A percentile compares a stretch with the other conserved stretches of the same genome.
Evolutionary conservation across 345 rosid species (phyloP).

Genomic region (Salix suchowensis): DNA sequence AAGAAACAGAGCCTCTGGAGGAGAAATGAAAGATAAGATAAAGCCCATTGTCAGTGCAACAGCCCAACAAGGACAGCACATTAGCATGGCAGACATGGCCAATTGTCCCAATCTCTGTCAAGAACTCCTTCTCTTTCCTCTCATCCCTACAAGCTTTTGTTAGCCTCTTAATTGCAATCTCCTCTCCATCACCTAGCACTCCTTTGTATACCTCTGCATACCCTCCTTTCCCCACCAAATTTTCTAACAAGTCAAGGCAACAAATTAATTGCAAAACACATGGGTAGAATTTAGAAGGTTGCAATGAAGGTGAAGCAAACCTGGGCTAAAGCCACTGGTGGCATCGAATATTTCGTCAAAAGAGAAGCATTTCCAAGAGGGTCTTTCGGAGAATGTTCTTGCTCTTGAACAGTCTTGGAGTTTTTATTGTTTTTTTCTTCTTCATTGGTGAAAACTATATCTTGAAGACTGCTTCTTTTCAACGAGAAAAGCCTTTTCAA

Average conservation of each 20-base stretch:
- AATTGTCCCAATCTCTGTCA: constrained; percentile 89
- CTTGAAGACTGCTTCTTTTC: constrained; percentile 57
- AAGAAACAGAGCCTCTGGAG: constrained; percentile 84
- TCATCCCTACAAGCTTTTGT: constrained; percentile 67
- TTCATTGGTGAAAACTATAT: constrained; percentile 21
- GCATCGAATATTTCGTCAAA: constrained; percentile 73
- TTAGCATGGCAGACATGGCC: constrained; percentile 87
- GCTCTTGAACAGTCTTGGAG: constrained; percentile 27
- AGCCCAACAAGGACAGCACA: constrained; percentile 71
- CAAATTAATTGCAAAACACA: not conserved
- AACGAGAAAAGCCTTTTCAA: constrained; percentile 76
- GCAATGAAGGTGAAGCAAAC: constrained; percentile 24
- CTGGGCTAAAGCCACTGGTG: constrained; percentile 64
- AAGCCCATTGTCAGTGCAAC: constrained; percentile 87
- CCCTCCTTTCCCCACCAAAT: constrained; percentile 86
- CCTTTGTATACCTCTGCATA: constrained; percentile 92
- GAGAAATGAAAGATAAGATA: constrained; percentile 80
- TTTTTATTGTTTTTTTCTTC: constrained; percentile 19
- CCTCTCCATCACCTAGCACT: constrained; percentile 42
- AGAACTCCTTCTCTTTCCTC: constrained; percentile 83
- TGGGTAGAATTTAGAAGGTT: not conserved
- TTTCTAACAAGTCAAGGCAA: constrained; percentile 34
- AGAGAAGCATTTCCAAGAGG: constrained; percentile 93
- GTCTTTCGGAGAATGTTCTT: constrained; percentile 43
- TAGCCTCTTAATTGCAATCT: constrained; percentile 80